Conservation (phyloP, 805 yeast species). For the Metschnikowia hibisci region DNA sequence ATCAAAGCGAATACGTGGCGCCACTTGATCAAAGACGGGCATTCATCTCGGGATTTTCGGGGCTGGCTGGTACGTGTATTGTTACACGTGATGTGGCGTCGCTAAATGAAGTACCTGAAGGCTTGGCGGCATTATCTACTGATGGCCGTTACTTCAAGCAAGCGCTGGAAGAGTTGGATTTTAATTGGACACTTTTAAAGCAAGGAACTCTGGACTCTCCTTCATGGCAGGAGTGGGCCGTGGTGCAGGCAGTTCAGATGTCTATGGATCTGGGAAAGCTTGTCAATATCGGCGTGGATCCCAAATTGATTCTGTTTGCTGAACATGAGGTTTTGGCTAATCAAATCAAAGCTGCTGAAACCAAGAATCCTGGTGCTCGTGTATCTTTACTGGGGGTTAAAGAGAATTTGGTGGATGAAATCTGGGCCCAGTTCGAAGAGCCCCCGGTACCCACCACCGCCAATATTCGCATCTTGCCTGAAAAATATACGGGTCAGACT, state of each 20-base stretch:
- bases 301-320: constrained; percentile 42
- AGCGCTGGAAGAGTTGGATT: constrained; percentile 55
- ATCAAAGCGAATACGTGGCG: constrained; percentile 86
- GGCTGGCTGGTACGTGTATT: constrained; percentile 91
- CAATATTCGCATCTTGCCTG: constrained; percentile 48
- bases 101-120: constrained; percentile 52
- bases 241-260: constrained; percentile 47
- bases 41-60: constrained; percentile 84
- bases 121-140: constrained; percentile 52
- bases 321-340: constrained; percentile 30
- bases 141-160: constrained; percentile 61
- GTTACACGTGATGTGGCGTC: constrained; percentile 58
- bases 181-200: constrained; percentile 54
- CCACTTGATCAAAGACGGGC: constrained; percentile 77
- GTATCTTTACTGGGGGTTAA: constrained; percentile 43
- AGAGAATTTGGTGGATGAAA: constrained; percentile 66
- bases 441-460: constrained; percentile 51
- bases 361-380: constrained; percentile 25
- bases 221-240: constrained; percentile 57
- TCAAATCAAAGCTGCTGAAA: constrained; percentile 26
- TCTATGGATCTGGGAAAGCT: constrained; percentile 43
- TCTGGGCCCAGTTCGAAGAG: constrained; percentile 69
- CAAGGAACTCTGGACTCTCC: constrained; percentile 49
- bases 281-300: constrained; percentile 45
- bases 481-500: constrained; percentile 61